Base-by-base conservation (phyloP, 352 stramenopile genomes). In the Phytophthora pluvialis region DNA sequence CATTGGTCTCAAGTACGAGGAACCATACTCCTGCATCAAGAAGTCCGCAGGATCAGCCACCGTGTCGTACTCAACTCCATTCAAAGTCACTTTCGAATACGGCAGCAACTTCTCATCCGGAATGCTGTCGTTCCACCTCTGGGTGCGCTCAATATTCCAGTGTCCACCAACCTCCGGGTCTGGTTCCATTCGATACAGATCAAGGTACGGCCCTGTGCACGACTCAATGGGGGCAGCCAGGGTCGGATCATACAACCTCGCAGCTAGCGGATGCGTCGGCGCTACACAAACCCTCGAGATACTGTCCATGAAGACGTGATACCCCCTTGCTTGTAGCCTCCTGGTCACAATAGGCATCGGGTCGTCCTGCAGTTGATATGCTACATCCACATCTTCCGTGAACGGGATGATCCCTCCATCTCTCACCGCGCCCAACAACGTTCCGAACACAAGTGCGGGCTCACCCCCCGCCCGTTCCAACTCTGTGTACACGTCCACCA, bases 401-500 rank as follows among this genome's bases (percentile, higher is more conserved):
- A 74, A 84, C 0, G 74, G 67, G 43, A 86, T 83, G n/a, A 75
- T 72, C 51, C 63, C 75, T 11, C 28, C 51, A 31, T 77, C 71
- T 18, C 74, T 72, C 15, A 85, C 54, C 11, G 73, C 76, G 16
- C 76, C 76, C 1, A 85, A 62, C 5, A 59, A 59, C 70, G 50
- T 38, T 18, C 50, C 36, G 12, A 59, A 59, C 16, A 42, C 50
- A 25, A 59, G 25, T 8, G 38, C 13, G 12, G 50, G 50, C 5
- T 33, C 38, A 48, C 38, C 38, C 18, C 50, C 36, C 12, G 72
- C 18, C 16, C 8, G 18, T 13, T 67, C 5, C 21, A 88, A 54
- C 53, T 85, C 70, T 9, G 68, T 57, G 58, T 80, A 85, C 9
- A 81, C 73, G 44, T 88, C 78, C 10, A 82, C 44, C n/a, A 88